Base-by-base conservation (phyloP, 2,329 filamentous ascomycete species). In the Penicillium sp. region DNA sequence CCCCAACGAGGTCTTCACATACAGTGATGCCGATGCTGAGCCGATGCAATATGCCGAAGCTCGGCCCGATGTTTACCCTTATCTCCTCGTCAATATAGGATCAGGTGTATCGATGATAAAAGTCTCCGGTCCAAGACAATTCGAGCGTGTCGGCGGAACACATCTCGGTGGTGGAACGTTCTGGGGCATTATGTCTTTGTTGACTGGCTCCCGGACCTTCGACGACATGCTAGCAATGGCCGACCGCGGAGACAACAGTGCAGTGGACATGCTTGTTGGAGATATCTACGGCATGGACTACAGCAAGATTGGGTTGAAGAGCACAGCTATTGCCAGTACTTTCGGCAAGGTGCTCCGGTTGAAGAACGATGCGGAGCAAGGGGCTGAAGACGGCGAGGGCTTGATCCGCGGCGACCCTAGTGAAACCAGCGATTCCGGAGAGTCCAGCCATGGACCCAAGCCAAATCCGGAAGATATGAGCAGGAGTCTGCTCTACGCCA, bases 201-300 rank as follows among this genome's bases (percentile, higher is more conserved):
- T 99, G 39, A 99, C 94, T 0, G 92, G 93, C n/a, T 91, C 93
- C 23, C 85, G 89, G 55, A 93, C 88, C n/a, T 99, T 99, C 71
- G 94, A 97, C 74, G 93, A 96, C 67, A 99, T 99, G 94, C 82
- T 99, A 36, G 88, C 89, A 54, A 89, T 96, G 79, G 93, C 94
- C 1, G 94, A 94, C 63, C 83, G 86, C 35, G 94, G 94, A 27
- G 94, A 99, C 77, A 99, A 99, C 70, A 83, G 89, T 38, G 89
- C 89, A 29, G 94, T 99, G 10, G 94, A 99, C 72, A 93, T 99
- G 88, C 82, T 99, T 19, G 94, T 99, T 0, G 94, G 94, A 21
- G 94, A 99, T 74, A 99, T 99, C 51, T 99, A 99, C 75, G 94
- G 94, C 57, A 90, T 90, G 62, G 93, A 96, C 66, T 99, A 99